These are phyloP conservation scores for Omphalea diandra DNA, from an alignment of 441 rosid species.

Conservation along the genomic window DNA sequence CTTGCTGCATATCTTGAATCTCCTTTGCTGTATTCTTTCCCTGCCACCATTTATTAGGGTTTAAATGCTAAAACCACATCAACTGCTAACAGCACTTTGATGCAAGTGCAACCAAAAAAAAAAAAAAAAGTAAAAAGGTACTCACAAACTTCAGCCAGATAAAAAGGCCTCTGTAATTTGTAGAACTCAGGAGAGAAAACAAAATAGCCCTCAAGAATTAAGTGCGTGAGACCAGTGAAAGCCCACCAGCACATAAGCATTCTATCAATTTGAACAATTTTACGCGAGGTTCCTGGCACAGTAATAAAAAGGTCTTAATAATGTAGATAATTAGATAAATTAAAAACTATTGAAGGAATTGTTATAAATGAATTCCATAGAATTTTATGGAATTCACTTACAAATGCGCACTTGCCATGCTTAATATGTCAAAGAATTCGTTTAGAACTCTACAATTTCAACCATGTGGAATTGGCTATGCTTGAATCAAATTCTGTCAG, in stretches of 20 bases:
- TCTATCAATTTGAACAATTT: conserved; percentile 48
- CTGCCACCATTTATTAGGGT: conserved; percentile 30
- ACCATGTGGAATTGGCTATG: too few relatives aligned
- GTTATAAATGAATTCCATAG: too few relatives aligned
- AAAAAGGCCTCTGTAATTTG: conserved; percentile 63
- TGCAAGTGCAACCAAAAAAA: background rate
- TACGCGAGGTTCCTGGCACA: conserved; percentile 42
- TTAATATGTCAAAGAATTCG: too few relatives aligned
- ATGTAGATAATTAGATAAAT: too few relatives aligned
- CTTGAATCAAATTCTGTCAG: too few relatives aligned
- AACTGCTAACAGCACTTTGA: background rate
- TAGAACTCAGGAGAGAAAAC: conserved; percentile 83
- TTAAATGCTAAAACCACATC: background rate
- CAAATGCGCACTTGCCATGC: too few relatives aligned
- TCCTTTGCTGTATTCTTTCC: conserved; percentile 98
- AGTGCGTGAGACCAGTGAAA: conserved; percentile 87
- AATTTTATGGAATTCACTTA: too few relatives aligned
- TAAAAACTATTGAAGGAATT: too few relatives aligned
- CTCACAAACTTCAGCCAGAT: conserved; percentile 95
- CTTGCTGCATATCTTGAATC: conserved; percentile 87
- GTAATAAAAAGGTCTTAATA: too few relatives aligned
- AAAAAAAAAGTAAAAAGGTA: conserved; percentile 5
- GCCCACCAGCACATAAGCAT: conserved; percentile 97
- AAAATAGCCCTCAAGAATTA: conserved; percentile 83
- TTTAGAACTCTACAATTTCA: too few relatives aligned